Base-by-base conservation (phyloP, 768 basidiomycete species). In the Auricularia sp. region DNA sequence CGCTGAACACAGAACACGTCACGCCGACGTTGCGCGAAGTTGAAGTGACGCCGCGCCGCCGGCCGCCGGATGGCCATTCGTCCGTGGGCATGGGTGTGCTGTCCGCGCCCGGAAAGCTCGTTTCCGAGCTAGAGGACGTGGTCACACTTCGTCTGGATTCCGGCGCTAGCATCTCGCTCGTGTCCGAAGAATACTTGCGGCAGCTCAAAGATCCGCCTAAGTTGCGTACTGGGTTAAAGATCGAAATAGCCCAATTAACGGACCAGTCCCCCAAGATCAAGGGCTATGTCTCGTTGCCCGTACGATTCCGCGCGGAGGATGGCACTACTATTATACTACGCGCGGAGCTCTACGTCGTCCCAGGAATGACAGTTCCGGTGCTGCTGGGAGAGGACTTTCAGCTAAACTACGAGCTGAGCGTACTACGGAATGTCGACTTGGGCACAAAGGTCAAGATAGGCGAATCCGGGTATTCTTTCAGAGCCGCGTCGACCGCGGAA, bases 351-450 rank as follows among this genome's bases (percentile, higher is more conserved):
- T 51, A 51, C n/a, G 47, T 51, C 47, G 71, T 75, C 11, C 70
- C 70, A 21, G 71, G 70, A 21, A 75, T 75, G 74, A 64, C 71
- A 0, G 71, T 72, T 0, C 71, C 71, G 0, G 70, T 77, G 33
- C 73, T 77, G 56, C 63, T 77, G 5, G 75, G 75, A 2, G 75
- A 75, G 59, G 74, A 75, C 44, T 75, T 72, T 47, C 56, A 72
- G 13, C 11, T 54, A 0, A 47, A 54, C 0, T 73, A 74, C 63
- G 72, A 71, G 34, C 21, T 75, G 2, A 64, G 62, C 1, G 66
- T 73, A 1, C 66, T 34, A 0, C 65, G 71, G 0, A 62, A 42
- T 1, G 33, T 67, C 13, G 65, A 67, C 24, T 58, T 63, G 3
- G 54, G 65, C 0, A 62, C 69, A 2, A 56, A 33, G 29, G 18